Percentiles rank a stretch among this genome's conserved stretches.
Evolutionary conservation across 2,329 filamentous ascomycete species (phyloP).

Genomic region (Fonsecaea monophora): DNA sequence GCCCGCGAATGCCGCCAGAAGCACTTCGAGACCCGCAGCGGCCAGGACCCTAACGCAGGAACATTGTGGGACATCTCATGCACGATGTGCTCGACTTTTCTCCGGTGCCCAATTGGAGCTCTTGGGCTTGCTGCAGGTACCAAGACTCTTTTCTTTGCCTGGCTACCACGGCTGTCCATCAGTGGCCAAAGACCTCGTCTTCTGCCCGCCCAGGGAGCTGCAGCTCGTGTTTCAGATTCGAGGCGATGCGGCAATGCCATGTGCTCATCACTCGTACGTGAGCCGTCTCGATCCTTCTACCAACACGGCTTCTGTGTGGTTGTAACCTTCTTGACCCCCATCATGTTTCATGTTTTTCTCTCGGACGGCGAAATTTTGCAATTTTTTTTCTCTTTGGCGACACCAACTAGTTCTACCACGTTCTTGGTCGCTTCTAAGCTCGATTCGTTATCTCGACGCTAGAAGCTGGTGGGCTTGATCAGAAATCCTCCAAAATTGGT

Average conservation of each 20-base stretch:
- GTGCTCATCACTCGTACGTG: constrained; percentile 29
- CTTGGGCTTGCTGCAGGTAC: constrained; percentile 35
- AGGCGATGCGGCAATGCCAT: constrained; percentile 35
- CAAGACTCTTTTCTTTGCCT: constrained; percentile 19
- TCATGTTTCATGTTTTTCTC: constrained; percentile 12
- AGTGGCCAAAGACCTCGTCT: constrained; percentile 22
- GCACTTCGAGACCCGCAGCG: constrained; percentile 27
- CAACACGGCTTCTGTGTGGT: constrained; percentile 3
- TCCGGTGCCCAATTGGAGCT: constrained; percentile 22
- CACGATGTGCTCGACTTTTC: constrained; percentile 11
- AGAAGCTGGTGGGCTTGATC: constrained; percentile 13
- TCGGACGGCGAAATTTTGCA: constrained; percentile 7
- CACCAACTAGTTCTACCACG: constrained; percentile 18
- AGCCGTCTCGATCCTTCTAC: neutral
- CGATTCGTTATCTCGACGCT: constrained; percentile 26
- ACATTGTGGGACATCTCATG: constrained; percentile 21
- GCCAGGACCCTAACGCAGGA: constrained; percentile 33
- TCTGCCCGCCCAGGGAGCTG: constrained; percentile 25
- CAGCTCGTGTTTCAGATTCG: constrained; percentile 40
- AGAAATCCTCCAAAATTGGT: constrained; percentile 23
- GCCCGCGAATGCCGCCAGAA: constrained; percentile 30
- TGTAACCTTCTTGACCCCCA: constrained; percentile 14
- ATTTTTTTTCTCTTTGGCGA: constrained; percentile 13
- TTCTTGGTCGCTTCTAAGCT: constrained; percentile 16
- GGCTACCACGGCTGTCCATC: constrained; percentile 10